Percentiles rank a stretch among this genome's conserved stretches.
Evolutionary conservation across 805 yeast genomes (phyloP).

Genomic region (Wickerhamomyces silvicola): DNA sequence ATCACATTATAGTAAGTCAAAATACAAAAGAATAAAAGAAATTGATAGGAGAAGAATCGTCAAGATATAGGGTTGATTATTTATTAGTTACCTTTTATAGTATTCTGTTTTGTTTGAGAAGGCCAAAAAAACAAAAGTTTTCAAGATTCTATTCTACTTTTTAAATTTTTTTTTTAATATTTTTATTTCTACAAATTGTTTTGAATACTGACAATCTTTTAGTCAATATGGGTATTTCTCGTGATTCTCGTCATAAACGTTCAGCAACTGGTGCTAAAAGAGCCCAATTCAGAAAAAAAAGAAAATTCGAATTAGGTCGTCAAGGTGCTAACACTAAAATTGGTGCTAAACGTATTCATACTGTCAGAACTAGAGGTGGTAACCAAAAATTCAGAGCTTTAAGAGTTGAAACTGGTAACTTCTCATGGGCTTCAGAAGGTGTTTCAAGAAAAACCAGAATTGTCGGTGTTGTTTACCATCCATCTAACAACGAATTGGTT

Average conservation of each 20-base stretch:
- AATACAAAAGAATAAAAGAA: too few species aligned
- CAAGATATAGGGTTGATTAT: too few species aligned
- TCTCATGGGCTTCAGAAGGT: conserved; percentile 99
- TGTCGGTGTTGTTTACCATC: conserved; percentile 96
- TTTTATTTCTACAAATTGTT: too few species aligned
- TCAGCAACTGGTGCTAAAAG: conserved; percentile 99
- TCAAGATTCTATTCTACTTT: too few species aligned
- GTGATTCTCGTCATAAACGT: conserved; percentile 99
- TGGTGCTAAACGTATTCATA: conserved; percentile 97
- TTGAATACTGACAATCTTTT: conserved; percentile 15
- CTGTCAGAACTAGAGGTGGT: conserved; percentile 99
- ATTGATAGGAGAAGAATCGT: too few species aligned
- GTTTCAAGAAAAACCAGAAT: conserved; percentile 98
- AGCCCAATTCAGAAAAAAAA: conserved; percentile 99
- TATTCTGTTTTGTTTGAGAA: too few species aligned
- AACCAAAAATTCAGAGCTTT: conserved; percentile 99
- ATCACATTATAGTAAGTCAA: conserved; percentile 11
- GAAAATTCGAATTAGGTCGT: conserved; percentile 99
- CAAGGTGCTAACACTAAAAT: conserved; percentile 99
- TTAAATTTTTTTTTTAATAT: neutral
- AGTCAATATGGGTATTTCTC: conserved; percentile 96
- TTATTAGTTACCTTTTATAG: too few species aligned
- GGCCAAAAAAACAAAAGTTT: too few species aligned
- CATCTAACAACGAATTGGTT: conserved; percentile 98
- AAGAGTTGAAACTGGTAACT: conserved; percentile 98